A percentile compares a stretch with the other conserved stretches of the same genome.
Evolutionary conservation across 176 grass and related monocot genomes (phyloP).

Genomic region (Secale cereale): DNA sequence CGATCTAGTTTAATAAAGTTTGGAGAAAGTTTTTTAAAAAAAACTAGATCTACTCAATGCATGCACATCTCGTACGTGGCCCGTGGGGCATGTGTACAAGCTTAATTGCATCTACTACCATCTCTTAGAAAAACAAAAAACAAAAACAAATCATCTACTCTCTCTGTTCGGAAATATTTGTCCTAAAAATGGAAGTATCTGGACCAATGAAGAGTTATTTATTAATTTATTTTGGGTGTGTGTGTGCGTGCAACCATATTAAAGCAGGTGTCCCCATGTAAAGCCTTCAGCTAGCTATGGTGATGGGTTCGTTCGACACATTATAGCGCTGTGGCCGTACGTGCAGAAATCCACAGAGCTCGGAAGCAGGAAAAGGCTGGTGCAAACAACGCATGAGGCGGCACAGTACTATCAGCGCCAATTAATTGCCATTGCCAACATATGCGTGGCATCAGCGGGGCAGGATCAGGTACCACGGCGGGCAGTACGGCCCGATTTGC

Average conservation of each 20-base stretch:
- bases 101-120: neutral
- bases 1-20: too few species aligned
- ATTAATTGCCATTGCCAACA: neutral
- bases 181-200: too few species aligned
- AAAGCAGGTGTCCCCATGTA: constrained; percentile 15
- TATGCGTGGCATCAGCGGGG: neutral
- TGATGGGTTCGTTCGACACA: neutral
- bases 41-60: neutral
- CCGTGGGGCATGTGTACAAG: constrained; percentile 9
- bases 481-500: too few species aligned
- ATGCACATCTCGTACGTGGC: neutral
- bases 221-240: neutral
- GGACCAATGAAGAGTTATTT: constrained; percentile 1
- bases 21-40: too few species aligned
- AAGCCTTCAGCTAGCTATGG: neutral
- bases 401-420: neutral
- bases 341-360: neutral
- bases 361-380: neutral
- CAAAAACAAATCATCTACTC: too few species aligned
- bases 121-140: too few species aligned
- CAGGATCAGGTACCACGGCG: neutral
- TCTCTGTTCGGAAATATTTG: too few species aligned
- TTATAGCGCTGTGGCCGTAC: neutral
- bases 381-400: neutral
- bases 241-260: constrained; percentile 42